Base-by-base conservation (phyloP, 192 early-diverging fungal genomes). In the Coemansia interrupta region DNA sequence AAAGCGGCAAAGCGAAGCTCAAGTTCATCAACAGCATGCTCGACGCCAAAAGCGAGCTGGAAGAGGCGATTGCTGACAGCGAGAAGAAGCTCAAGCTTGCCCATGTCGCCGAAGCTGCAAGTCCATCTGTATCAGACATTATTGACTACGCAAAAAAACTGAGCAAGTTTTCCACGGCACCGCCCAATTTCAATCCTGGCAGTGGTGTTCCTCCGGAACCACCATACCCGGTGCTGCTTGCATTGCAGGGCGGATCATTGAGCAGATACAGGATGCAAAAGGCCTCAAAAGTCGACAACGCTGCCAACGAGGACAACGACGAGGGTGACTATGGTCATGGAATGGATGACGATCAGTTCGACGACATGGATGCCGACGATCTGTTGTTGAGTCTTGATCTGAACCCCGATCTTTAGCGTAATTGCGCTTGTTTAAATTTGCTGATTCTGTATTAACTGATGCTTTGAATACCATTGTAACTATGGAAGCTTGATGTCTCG, bases 101-200 rank as follows among this genome's bases (percentile, higher is more conserved):
- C 0, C 47, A 43, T 4, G 15, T 24, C 0, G 75, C 75, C 1
- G 38, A 56, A 13, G 48, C 40, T 12, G 54, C 60, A 2, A 23
- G 47, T 29, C 70, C 70, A 19, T 28, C 39, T 17, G 66, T 72
- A 0, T 22, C 38, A 0, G 80, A 82, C 54, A 63, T 82, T n/a
- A 66, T 82, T 26, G 70, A 70, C 53, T 78, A 78, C 39, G 75
- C 80, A n/a, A 75, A 60, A 40, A 72, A 70, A 51, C 59, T 82
- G 39, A 78, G 80, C 63, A 69, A 60, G 55, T 82, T 60, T 40
- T 78, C 80, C 8, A 58, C 58, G 15, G 80, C 80, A 7, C 80
- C 80, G 46, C 80, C 80, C 10, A 82, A 82, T 56, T 82, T 70
- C 38, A 66, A 78, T 15, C 74, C 80, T 17, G 65, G 39, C 42